Conservation (phyloP, 1,139 yeast genomes). For the Keqinozyma sinolaborantium region DNA sequence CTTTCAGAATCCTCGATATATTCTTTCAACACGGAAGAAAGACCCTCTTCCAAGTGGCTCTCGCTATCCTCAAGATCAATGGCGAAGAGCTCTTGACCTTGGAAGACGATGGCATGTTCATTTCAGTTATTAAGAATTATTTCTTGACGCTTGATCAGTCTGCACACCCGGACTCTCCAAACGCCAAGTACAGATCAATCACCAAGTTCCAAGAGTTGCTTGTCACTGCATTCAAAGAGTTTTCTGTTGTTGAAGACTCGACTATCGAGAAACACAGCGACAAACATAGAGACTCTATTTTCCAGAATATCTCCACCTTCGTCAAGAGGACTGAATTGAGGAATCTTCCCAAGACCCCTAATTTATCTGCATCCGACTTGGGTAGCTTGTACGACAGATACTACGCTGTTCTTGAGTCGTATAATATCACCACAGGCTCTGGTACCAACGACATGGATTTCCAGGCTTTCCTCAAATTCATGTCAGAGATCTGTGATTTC, state of each 20-base stretch:
- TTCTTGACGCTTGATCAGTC: slow-evolving; percentile 76
- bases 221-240: slow-evolving; percentile 91
- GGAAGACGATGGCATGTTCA: slow-evolving; percentile 91
- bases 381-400: slow-evolving; percentile 81
- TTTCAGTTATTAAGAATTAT: slow-evolving; percentile 78
- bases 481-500: slow-evolving; percentile 86
- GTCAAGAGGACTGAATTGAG: slow-evolving; percentile 90
- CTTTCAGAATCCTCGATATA: slow-evolving; percentile 87
- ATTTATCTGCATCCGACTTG: slow-evolving; percentile 55
- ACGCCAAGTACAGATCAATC: slow-evolving; percentile 60
- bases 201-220: slow-evolving; percentile 87
- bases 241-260: slow-evolving; percentile 73
- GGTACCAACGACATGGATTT: slow-evolving; percentile 73
- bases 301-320: slow-evolving; percentile 82
- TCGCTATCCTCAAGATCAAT: slow-evolving; percentile 81
- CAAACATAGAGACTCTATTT: slow-evolving; percentile 71
- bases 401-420: slow-evolving; percentile 69
- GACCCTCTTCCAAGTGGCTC: slow-evolving; percentile 86
- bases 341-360: slow-evolving; percentile 70
- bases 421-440: slow-evolving; percentile 63
- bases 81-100: slow-evolving; percentile 79
- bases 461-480: slow-evolving; percentile 65
- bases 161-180: slow-evolving; percentile 71
- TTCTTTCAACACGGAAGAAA: slow-evolving; percentile 89
- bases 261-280: slow-evolving; percentile 66